These are phyloP conservation scores for Lactarius hengduanensis DNA, from an alignment of 768 basidiomycete genomes.

Conservation along the genomic window DNA sequence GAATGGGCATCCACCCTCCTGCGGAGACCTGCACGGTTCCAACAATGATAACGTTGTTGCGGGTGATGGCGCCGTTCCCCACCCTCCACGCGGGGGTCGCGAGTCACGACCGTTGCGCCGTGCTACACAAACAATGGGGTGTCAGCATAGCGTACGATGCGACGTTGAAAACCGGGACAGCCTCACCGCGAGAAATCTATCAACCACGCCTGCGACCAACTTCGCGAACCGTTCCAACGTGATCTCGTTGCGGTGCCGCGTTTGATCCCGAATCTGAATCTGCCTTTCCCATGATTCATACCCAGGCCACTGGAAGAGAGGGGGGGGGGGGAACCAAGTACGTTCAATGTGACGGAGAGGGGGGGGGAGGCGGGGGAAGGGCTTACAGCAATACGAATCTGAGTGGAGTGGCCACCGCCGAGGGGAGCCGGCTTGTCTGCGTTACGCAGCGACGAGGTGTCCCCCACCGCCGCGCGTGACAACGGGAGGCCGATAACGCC, in stretches of 20 bases:
- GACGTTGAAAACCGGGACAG: neutral
- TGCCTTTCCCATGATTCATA: conserved; percentile 24
- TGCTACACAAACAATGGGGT: conserved; percentile 1
- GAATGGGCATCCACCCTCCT: conserved; percentile 27
- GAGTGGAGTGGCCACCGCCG: conserved; percentile 24
- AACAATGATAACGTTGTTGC: conserved; percentile 15
- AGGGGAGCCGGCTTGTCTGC: conserved; percentile 11
- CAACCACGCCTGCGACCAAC: conserved; percentile 23
- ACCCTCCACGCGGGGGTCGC: conserved; percentile 1
- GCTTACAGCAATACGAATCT: conserved; percentile 21
- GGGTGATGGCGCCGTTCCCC: conserved; percentile 9
- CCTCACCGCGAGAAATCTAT: conserved; percentile 24
- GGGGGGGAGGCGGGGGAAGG: neutral
- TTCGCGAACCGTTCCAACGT: conserved; percentile 24
- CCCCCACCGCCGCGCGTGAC: neutral
- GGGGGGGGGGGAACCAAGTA: neutral
- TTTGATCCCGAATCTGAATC: conserved; percentile 27
- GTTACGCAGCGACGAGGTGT: conserved; percentile 9
- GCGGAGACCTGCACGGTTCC: conserved; percentile 26
- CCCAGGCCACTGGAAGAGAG: conserved; percentile 19
- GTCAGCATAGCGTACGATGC: neutral
- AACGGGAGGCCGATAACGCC: conserved; percentile 19
- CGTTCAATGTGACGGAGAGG: neutral
- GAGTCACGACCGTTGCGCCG: neutral
- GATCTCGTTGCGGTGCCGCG: conserved; percentile 23